Evolutionary conservation across 768 basidiomycete genomes (phyloP), one percentile per base, ranked within the genome.

Genomic region (Jaapia argillacea): DNA sequence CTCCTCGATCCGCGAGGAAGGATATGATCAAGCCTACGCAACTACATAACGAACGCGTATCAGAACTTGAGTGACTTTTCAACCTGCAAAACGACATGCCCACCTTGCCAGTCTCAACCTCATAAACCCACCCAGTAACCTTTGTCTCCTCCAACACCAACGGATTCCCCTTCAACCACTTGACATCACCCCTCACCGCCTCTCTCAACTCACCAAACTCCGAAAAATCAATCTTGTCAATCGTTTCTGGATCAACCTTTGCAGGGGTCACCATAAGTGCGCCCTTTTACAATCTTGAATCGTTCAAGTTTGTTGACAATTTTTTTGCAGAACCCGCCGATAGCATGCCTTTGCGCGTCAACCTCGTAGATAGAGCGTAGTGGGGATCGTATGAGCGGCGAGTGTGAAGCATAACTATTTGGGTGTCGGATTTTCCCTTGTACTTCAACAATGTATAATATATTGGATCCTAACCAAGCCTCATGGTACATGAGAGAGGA

Each of bases 261-360:
- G n/a, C n/a, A n/a, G n/a, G n/a, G n/a, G n/a, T n/a, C n/a, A n/a
- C n/a, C n/a, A n/a, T n/a, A n/a, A n/a, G n/a, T n/a, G n/a, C n/a
- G n/a, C n/a, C n/a, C n/a, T n/a, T n/a, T 18, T 50, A 40, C 3
- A 52, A 40, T 47, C 63, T 42, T 28, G 47, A 62, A 13, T 70
- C 68, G 31, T 66, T 60, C 22, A 66, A n/a, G n/a, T 83, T 83
- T 79, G 14, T 37, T 18, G 14, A 3, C 3, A 26, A 5, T 6
- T 23, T 35, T 22, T 14, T 26, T 41, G 12, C 41, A 52, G 51
- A 54, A 44, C 54, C 54, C 6, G 39, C 33, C 12, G 54, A 55
- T 45, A 45, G 35, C 20, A 45, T 55, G 42, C 54, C 54, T 24
- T 36, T 55, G 33, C 48, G 45, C 21, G 44, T 55, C 12, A 55